Evolutionary conservation across 768 basidiomycete species (phyloP), one percentile per base, ranked within the genome.

Genomic region (Lactifluus pinguis): DNA sequence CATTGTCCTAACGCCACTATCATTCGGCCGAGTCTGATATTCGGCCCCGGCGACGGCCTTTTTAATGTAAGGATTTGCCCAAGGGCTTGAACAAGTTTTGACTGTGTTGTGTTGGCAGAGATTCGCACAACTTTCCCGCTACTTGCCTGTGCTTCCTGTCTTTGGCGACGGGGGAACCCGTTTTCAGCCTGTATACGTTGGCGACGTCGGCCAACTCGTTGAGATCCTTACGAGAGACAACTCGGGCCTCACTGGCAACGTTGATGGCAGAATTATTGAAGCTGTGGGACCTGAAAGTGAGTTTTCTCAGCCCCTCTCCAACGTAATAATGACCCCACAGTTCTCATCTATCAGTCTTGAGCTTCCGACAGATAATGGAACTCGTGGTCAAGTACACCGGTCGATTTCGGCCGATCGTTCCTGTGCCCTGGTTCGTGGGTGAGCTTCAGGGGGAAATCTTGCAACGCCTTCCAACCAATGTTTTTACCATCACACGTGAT

Each of bases 121-220:
- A 47, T 87, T 90, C 66, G 82, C 83, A 34, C 76, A 72, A 30
- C 70, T 90, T 32, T 80, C 85, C 0, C 76, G 74, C 53, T 75
- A 80, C 61, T 71, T 89, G 38, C 87, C 87, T 2, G 83, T 87
- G 68, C 70, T 89, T 30, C 88, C 87, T n/a, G 85, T 90, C 6
- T 89, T 88, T 67, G 84, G 81, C 9, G 84, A 84, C n/a, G 88
- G 89, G 1, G 71, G 64, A 10, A 74, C 85, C 6, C 76, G 73
- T 29, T 89, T 89, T 68, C 87, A 89, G 65, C 87, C 88, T 13
- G 83, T 89, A 11, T 89, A 82, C 67, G 86, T 83, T 1, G 84
- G 80, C 0, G 87, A 92, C 68, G 65, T 92, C 34, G 85, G 83
- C 10, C 73, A 75, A 29, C 76, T 80, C 6, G 79, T 89, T 4